phyloP scores from a whole-genome alignment of 768 basidiomycete genomes.

The Termitomyces eurrhizus region DNA sequence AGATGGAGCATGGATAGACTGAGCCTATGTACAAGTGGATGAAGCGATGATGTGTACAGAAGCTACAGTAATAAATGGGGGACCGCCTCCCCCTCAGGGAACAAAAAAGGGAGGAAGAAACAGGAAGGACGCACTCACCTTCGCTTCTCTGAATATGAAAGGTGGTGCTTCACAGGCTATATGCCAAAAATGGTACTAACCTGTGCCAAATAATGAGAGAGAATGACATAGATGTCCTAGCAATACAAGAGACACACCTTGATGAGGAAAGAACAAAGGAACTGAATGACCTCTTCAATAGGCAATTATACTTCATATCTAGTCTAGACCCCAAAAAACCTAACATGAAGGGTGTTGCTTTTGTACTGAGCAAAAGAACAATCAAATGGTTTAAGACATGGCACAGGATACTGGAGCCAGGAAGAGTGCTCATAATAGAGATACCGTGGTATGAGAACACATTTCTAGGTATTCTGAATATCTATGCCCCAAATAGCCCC shows the following conservation, averaged over 20 bases:
- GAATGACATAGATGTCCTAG: not conserved
- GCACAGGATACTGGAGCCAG: conserved; percentile 29
- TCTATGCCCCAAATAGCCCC: not conserved
- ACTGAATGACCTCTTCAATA: conserved; percentile 4
- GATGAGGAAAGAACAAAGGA: not conserved
- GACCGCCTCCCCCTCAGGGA: too few species aligned
- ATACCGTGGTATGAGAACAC: conserved; percentile 16
- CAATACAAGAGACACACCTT: conserved; percentile 4
- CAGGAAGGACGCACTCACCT: too few species aligned
- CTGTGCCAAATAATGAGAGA: conserved; percentile 19
- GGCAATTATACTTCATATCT: conserved; percentile 17
- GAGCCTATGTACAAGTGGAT: too few species aligned
- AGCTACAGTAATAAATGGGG: too few species aligned
- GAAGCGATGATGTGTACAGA: too few species aligned
- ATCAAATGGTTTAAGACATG: conserved; percentile 13
- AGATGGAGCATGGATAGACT: not conserved
- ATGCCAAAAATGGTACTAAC: not conserved
- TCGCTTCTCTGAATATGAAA: not conserved
- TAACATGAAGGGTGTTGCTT: conserved; percentile 27
- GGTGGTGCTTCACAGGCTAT: not conserved
- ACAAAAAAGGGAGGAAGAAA: too few species aligned
- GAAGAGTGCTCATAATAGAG: conserved; percentile 6
- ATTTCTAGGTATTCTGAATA: not conserved
- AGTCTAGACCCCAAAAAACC: conserved; percentile 13
- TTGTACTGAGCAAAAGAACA: conserved; percentile 28